Conservation (phyloP, 2,329 filamentous ascomycete species). For the Cadophora malorum region DNA sequence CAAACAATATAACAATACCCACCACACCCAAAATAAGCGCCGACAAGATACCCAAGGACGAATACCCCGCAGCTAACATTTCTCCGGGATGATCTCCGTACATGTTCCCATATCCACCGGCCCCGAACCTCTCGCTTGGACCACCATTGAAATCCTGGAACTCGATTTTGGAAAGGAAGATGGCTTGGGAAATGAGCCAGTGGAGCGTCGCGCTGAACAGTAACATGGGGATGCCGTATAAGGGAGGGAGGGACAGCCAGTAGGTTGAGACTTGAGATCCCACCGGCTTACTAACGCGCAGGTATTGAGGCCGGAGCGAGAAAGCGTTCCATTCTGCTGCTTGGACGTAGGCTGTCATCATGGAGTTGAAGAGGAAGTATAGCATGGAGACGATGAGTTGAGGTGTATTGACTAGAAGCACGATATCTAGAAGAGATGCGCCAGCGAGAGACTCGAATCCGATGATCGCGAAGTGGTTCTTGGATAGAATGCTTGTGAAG, state of each 20-base stretch:
- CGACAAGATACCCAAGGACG: background rate
- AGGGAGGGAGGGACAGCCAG: background rate
- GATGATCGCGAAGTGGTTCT: conserved; percentile 11
- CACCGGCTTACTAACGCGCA: background rate
- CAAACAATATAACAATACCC: background rate
- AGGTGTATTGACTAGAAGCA: background rate
- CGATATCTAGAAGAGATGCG: background rate
- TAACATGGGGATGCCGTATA: background rate
- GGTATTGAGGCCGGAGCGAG: background rate
- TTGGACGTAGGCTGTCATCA: background rate
- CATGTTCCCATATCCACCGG: background rate
- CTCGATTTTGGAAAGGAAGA: background rate
- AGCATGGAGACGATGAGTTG: background rate
- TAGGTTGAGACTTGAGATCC: background rate
- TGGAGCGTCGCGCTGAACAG: background rate
- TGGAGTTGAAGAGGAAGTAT: conserved; percentile 11
- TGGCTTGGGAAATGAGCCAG: background rate
- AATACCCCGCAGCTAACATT: background rate
- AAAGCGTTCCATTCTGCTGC: conserved; percentile 5
- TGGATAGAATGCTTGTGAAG: conserved; percentile 2
- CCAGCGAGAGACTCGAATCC: background rate
- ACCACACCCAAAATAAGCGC: background rate
- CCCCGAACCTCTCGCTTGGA: background rate
- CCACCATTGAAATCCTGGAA: background rate
- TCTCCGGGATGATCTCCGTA: background rate